These are phyloP conservation scores for Monilinia polystroma DNA, from an alignment of 2,329 filamentous ascomycete genomes.

Conservation along the genomic window DNA sequence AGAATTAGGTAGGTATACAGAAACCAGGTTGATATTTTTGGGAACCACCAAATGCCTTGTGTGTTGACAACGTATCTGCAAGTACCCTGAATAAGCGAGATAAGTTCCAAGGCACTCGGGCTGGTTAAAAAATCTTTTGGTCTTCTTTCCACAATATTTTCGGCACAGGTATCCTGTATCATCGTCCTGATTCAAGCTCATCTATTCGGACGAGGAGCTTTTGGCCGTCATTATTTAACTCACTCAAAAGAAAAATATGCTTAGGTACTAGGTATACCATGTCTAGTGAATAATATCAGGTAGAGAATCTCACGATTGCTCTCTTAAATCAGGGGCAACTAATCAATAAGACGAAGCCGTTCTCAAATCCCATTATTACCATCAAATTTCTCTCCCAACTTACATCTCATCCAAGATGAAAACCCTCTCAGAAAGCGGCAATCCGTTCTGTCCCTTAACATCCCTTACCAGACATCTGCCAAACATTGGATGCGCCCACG, in stretches of 20 bases:
- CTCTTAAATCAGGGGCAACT: neutral
- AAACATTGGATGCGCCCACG: neutral
- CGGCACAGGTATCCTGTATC: neutral
- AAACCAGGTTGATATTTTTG: neutral
- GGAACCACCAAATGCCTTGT: neutral
- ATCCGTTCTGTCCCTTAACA: neutral
- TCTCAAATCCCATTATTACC: neutral
- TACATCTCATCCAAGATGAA: neutral
- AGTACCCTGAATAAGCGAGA: neutral
- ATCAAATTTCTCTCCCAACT: neutral
- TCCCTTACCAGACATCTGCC: neutral
- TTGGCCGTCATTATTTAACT: neutral
- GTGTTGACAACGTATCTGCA: neutral
- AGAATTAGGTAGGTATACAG: neutral
- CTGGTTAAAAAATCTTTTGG: neutral
- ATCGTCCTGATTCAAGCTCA: neutral
- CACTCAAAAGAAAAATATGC: neutral
- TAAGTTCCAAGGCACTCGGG: neutral
- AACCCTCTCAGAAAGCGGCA: conserved; percentile 1
- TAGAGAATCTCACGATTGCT: neutral
- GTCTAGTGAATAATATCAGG: neutral
- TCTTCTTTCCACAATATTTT: neutral
- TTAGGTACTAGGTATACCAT: neutral
- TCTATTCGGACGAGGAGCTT: neutral
- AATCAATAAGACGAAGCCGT: neutral